Conservation (phyloP, 345 rosid genomes). For the Eucalyptus marginata region DNA sequence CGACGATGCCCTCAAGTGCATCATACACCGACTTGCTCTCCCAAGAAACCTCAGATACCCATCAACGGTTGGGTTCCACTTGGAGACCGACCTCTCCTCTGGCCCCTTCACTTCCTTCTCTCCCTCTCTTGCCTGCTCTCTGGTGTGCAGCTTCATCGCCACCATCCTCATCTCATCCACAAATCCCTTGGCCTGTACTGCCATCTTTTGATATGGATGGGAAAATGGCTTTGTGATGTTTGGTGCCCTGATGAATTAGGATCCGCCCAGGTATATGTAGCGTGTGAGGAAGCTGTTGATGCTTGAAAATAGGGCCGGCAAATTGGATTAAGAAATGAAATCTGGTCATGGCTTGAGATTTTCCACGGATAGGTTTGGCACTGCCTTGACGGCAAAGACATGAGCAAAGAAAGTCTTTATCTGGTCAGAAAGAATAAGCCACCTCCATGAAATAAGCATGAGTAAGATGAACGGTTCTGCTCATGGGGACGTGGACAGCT, state of each 20-base stretch:
- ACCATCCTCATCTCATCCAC: slow-evolving; percentile 15
- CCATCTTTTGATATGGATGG: not conserved
- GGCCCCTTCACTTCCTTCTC: slow-evolving; percentile 11
- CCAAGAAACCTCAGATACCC: slow-evolving; percentile 9
- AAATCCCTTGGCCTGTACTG: not conserved
- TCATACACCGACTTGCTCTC: slow-evolving; percentile 9
- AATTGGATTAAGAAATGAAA: not conserved
- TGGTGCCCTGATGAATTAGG: not conserved
- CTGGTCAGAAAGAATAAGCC: not conserved
- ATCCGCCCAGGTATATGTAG: not conserved
- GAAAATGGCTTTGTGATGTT: not conserved
- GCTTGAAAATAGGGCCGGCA: not conserved
- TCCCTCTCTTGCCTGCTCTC: slow-evolving; percentile 15
- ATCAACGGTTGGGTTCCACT: slow-evolving; percentile 11
- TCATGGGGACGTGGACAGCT: not conserved
- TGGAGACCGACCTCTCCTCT: slow-evolving; percentile 5
- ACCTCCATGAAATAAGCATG: not conserved
- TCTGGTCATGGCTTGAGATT: not conserved
- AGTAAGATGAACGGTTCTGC: not conserved
- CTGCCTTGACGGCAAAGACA: not conserved
- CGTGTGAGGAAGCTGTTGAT: not conserved
- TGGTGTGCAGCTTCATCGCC: slow-evolving; percentile 11
- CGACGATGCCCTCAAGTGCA: slow-evolving; percentile 7
- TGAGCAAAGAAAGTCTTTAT: not conserved
- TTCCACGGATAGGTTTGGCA: not conserved